Base-by-base conservation (phyloP, 208 protist species). In the Wallacemonas sp. region DNA sequence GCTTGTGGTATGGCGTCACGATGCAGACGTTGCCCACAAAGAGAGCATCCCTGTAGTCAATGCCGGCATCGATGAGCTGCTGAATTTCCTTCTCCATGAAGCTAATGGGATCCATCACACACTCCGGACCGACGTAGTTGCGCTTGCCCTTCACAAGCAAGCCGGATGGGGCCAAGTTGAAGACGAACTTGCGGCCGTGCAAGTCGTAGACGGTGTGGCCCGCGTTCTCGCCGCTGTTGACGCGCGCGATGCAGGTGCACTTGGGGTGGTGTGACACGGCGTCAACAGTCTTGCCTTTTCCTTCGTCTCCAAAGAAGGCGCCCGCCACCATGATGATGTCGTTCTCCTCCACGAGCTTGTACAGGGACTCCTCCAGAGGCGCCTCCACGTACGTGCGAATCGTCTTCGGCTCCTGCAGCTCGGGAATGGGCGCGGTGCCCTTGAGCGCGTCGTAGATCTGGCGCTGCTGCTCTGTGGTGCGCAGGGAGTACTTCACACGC, bases 231-330 rank as follows among this genome's bases (percentile, higher is more conserved):
- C 92, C 92, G 41, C 83, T 92, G 80, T 97, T 97, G 6, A 94
- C 86, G 56, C 92, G 87, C n/a, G 84, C 88, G 59, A 97, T 88
- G 66, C 77, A 90, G 28, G 79, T 92, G 69, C 91, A 94, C 22
- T 49, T 66, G 0, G 85, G 87, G 75, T 97, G 88, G 24, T 61
- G 78, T 1, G 90, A 78, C 14, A 97, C 89, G 14, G 88, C 93
- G 55, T 97, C 86, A 11, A 97, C 93, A 11, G 93, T 96, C 76
- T 97, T 97, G 64, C 93, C 93, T 53, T 97, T 97, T 54, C 93
- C 93, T 63, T 97, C 93, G 61, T 97, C 93, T 8, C 93, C 93
- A 67, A 97, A 97, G 71, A 94, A 97, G 33, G 90, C 87, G 27
- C 93, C 93, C 1, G 86, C 88, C 15, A 97, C 90, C 72, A 97